Conservation (phyloP, 2,329 filamentous ascomycete species). For the Pochonia chlamydosporia region DNA sequence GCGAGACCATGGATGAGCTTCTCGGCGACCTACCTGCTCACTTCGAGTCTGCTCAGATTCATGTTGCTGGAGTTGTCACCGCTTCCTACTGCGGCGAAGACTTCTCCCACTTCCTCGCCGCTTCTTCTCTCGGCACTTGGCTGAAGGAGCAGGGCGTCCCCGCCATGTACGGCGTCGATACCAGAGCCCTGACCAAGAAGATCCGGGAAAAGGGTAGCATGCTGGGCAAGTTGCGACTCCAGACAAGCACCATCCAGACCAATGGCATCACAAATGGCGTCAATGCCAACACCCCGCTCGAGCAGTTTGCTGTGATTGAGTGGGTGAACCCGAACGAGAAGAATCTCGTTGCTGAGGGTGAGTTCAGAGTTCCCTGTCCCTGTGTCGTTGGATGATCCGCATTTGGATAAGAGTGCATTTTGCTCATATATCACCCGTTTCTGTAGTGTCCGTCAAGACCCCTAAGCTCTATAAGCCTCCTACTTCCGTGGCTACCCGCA, state of each 20-base stretch:
- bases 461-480: constrained; percentile 82
- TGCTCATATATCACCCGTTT: constrained; percentile 26
- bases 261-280: constrained; percentile 36
- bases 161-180: constrained; percentile 93
- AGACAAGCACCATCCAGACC: constrained; percentile 40
- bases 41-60: constrained; percentile 89
- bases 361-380: constrained; percentile 52
- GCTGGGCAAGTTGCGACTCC: constrained; percentile 81
- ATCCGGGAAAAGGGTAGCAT: constrained; percentile 94
- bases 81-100: constrained; percentile 92
- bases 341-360: constrained; percentile 93
- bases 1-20: constrained; percentile 78
- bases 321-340: constrained; percentile 90
- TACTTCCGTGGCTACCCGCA: constrained; percentile 63
- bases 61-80: constrained; percentile 86
- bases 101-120: constrained; percentile 89
- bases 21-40: constrained; percentile 81
- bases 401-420: constrained; percentile 18
- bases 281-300: constrained; percentile 19
- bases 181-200: constrained; percentile 85
- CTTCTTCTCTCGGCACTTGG: constrained; percentile 88
- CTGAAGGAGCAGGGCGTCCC: constrained; percentile 93
- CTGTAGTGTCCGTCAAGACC: constrained; percentile 76
- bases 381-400: constrained; percentile 9
- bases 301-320: constrained; percentile 69